These are phyloP conservation scores for Brassica rapa DNA, from an alignment of 345 rosid species.

Conservation along the genomic window DNA sequence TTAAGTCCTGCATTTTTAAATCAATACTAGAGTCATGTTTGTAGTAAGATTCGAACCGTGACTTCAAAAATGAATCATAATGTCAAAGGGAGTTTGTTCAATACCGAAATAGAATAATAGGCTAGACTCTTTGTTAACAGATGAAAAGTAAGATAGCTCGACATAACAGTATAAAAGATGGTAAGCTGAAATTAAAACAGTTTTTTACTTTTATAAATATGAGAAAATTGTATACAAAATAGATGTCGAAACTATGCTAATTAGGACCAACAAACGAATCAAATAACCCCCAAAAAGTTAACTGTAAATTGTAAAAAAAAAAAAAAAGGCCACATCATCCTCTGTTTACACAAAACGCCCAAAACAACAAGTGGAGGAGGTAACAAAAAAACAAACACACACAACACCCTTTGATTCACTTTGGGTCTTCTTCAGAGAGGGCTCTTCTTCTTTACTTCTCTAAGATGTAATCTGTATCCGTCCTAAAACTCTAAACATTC, in stretches of 20 bases:
- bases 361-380: conserved; percentile 44
- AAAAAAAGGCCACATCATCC: conserved; percentile 58
- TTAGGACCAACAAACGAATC: conserved; percentile 23
- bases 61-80: not conserved
- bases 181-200: not conserved
- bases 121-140: not conserved
- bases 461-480: conserved; percentile 1
- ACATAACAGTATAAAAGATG: not conserved
- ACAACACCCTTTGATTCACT: conserved; percentile 21
- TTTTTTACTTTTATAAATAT: not conserved
- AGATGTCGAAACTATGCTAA: conserved; percentile 15
- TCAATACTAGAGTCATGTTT: not conserved
- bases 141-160: not conserved
- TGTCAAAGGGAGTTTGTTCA: not conserved
- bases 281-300: conserved; percentile 20
- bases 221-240: conserved; percentile 15
- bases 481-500: conserved; percentile 32
- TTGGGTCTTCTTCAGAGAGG: conserved; percentile 61
- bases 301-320: not conserved
- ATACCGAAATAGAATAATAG: not conserved
- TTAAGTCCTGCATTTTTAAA: not conserved
- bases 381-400: conserved; percentile 35
- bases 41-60: not conserved
- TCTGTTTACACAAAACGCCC: conserved; percentile 53
- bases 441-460: conserved; percentile 45